These are phyloP conservation scores for Xylariaceae sp. DNA, from an alignment of 2,329 filamentous ascomycete genomes.

Conservation along the genomic window DNA sequence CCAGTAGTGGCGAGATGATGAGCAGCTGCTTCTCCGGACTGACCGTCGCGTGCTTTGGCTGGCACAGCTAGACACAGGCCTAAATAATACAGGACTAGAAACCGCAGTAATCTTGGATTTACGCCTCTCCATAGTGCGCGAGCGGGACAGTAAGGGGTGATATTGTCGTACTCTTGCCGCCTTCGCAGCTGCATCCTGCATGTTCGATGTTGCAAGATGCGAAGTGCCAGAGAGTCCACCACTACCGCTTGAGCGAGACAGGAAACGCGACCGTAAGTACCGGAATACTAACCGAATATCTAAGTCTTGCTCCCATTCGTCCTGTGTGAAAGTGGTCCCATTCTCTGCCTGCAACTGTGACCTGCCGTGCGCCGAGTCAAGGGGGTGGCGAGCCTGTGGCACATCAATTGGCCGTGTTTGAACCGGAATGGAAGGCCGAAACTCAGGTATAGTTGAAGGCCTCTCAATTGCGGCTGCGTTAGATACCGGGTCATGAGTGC, in stretches of 20 bases:
- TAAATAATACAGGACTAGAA: slow-evolving; percentile 53
- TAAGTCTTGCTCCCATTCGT: slow-evolving; percentile 93
- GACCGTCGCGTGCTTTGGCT: slow-evolving; percentile 85
- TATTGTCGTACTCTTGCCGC: slow-evolving; percentile 86
- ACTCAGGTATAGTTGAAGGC: slow-evolving; percentile 52
- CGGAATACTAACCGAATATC: slow-evolving; percentile 92
- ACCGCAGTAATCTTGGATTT: slow-evolving; percentile 62
- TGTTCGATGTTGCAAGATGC: slow-evolving; percentile 55
- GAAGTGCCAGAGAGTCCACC: slow-evolving; percentile 52
- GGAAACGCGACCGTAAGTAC: slow-evolving; percentile 80
- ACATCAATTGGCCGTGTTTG: slow-evolving; percentile 46
- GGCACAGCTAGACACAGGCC: slow-evolving; percentile 73
- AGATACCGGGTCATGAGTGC: slow-evolving; percentile 43
- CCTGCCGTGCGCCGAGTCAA: slow-evolving; percentile 22
- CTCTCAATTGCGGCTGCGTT: slow-evolving; percentile 56
- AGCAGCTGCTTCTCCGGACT: slow-evolving; percentile 69
- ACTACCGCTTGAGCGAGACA: slow-evolving; percentile 53
- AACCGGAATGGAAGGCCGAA: slow-evolving; percentile 54
- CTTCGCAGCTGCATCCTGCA: slow-evolving; percentile 73
- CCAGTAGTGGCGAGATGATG: slow-evolving; percentile 83
- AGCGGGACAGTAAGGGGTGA: slow-evolving; percentile 79
- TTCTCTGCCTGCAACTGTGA: slow-evolving; percentile 30
- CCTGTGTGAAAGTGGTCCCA: slow-evolving; percentile 59
- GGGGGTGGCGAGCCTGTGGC: slow-evolving; percentile 36
- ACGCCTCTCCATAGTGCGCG: slow-evolving; percentile 59